Evolutionary conservation across 208 protist genomes (phyloP).

Genomic region (Angomonas ambiguus): DNA sequence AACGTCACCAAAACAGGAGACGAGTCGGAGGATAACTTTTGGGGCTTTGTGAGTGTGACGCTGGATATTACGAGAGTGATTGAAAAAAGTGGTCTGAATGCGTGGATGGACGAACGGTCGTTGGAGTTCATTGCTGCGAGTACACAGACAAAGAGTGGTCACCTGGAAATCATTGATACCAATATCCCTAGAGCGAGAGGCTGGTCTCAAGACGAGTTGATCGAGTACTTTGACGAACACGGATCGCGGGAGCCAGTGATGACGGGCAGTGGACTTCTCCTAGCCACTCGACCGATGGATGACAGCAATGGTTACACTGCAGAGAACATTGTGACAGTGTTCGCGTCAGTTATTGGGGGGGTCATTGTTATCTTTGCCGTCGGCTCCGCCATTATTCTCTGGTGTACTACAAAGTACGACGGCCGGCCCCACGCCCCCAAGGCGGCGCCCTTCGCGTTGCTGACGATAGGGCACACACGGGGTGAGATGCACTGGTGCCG

Average conservation of each 20-base stretch:
- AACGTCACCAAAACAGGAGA: background rate
- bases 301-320: background rate
- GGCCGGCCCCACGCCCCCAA: constrained; percentile 42
- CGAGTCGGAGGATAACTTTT: constrained; percentile 30
- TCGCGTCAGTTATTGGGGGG: background rate
- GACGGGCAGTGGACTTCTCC: background rate
- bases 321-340: background rate
- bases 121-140: constrained; percentile 21
- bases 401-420: constrained; percentile 21
- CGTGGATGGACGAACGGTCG: constrained; percentile 6
- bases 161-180: background rate
- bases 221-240: background rate
- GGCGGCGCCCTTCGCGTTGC: constrained; percentile 41
- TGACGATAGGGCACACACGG: constrained; percentile 34
- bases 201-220: background rate
- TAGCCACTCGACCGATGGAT: background rate
- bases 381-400: background rate
- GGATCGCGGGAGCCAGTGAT: background rate
- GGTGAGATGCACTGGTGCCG: constrained; percentile 33
- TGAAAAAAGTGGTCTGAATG: constrained; percentile 11
- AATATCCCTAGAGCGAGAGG: background rate
- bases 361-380: background rate
- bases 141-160: background rate
- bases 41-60: constrained; percentile 32
- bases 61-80: constrained; percentile 24